phyloP scores from a whole-genome alignment of 2,329 filamentous ascomycete species.

The Trichoderma aggressivum region DNA sequence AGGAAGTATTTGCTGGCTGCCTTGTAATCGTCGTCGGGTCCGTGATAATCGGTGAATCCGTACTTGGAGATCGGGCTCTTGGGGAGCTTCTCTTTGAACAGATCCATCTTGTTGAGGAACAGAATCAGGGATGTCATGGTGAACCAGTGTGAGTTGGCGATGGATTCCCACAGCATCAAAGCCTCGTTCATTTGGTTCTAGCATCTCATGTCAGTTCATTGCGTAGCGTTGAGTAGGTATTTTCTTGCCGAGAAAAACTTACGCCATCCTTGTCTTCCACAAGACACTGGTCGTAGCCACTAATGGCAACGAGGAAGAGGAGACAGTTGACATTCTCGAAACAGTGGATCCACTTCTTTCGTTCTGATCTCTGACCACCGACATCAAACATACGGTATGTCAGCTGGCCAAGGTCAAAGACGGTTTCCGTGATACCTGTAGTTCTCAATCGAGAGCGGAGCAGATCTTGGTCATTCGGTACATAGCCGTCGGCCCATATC shows the following conservation, averaged over 20 bases:
- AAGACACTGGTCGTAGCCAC: conserved; percentile 91
- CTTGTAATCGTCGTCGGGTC: conserved; percentile 83
- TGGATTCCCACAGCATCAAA: conserved; percentile 79
- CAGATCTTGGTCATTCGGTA: conserved; percentile 93
- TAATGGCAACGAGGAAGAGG: conserved; percentile 93
- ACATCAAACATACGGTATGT: conserved; percentile 98
- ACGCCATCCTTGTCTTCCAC: conserved; percentile 91
- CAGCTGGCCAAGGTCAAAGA: conserved; percentile 89
- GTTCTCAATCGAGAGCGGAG: conserved; percentile 96
- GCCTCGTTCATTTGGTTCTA: conserved; percentile 92
- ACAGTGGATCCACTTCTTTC: conserved; percentile 99
- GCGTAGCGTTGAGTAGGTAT: not conserved
- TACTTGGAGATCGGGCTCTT: conserved; percentile 73
- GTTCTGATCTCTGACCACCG: conserved; percentile 89
- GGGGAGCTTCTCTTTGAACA: conserved; percentile 84
- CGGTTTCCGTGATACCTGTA: conserved; percentile 92
- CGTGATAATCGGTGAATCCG: conserved; percentile 89
- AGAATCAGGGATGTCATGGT: conserved; percentile 85
- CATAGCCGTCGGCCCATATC: conserved; percentile 83
- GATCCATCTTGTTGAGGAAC: conserved; percentile 87
- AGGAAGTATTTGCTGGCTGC: conserved; percentile 98
- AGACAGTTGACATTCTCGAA: conserved; percentile 96
- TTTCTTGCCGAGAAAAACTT: not conserved
- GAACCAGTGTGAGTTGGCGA: conserved; percentile 87
- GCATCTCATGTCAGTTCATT: conserved; percentile 20